phyloP scores from a whole-genome alignment of 73 alveolate species.

The Paramecium caudatum region DNA sequence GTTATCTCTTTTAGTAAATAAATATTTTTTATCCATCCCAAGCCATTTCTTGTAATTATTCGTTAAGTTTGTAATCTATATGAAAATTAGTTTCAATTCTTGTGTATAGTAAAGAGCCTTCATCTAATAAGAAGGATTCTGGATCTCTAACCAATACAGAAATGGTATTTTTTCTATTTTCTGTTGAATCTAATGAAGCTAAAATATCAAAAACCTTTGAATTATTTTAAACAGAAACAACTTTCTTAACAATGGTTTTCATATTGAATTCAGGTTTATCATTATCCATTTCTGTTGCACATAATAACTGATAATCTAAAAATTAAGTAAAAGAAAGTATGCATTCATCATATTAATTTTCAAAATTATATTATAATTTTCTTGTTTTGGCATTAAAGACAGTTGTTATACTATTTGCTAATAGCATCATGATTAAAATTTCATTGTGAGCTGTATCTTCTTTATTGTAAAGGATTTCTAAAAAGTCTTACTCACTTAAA shows the following conservation, averaged over 20 bases:
- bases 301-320: conserved; percentile 17
- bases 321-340: conserved; percentile 8
- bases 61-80: not conserved
- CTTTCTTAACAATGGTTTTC: not conserved
- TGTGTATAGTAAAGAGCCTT: conserved; percentile 42
- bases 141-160: conserved; percentile 62
- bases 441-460: conserved; percentile 30
- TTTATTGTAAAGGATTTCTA: conserved; percentile 3
- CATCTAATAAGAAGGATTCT: conserved; percentile 53
- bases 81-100: conserved; percentile 16
- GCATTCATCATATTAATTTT: conserved; percentile 16
- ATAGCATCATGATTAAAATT: conserved; percentile 32
- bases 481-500: conserved; percentile 14
- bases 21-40: conserved; percentile 23
- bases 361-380: not conserved
- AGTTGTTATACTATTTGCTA: not conserved
- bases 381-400: conserved; percentile 1
- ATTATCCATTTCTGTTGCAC: conserved; percentile 18
- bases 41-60: conserved; percentile 38
- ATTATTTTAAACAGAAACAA: not conserved
- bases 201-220: conserved; percentile 39
- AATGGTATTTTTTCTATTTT: not conserved
- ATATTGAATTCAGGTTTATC: not conserved
- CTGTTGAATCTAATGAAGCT: conserved; percentile 23
- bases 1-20: not conserved